Base-by-base conservation (phyloP, 164 flowering plant species). In the Saururus chinensis region DNA sequence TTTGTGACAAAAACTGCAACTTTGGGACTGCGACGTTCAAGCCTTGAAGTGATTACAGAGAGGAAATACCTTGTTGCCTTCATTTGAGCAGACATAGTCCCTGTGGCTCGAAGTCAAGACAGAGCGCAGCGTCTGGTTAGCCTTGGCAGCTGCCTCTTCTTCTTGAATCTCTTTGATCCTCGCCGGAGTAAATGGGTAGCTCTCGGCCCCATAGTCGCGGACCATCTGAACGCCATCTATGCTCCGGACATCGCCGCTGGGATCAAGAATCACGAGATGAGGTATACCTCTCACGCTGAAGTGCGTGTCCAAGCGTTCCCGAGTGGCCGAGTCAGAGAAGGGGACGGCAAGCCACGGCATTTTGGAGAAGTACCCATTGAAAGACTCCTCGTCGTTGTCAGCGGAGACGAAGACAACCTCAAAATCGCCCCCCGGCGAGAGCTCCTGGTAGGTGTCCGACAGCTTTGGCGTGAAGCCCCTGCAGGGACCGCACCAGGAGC, bases 301-400 rank as follows among this genome's bases (percentile, higher is more conserved):
- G 60, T 74, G 20, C 25, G 68, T 53, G 22, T 75, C 51, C 40
- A 89, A 57, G 12, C 41, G 40, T 1, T 74, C 66, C 1, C 80
- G 82, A 0, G 67, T 73, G 13, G 70, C 78, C 1, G 78, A 78
- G 70, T 89, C 92, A 25, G 85, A 77, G 66, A 79, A 87, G 0
- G 96, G 96, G 54, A 89, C 59, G 0, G 88, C 88, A 41, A 85
- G 81, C 95, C 96, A 87, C 58, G 92, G 95, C 95, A 87, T 89
- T 69, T 78, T 68, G 24, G 82, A 78, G 74, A 85, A 87, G 69
- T 84, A 87, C 1, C 23, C 66, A 1, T 79, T 63, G 57, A 82
- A 87, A 0, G 85, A 61, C n/a, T 81, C 81, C 53, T 79, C 81
- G 57, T 84, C 82, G 41, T 63, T 16, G 61, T 89, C 95, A 4